These are phyloP conservation scores for Ophiostoma pallidulum DNA, from an alignment of 2,329 filamentous ascomycete genomes.

Conservation along the genomic window DNA sequence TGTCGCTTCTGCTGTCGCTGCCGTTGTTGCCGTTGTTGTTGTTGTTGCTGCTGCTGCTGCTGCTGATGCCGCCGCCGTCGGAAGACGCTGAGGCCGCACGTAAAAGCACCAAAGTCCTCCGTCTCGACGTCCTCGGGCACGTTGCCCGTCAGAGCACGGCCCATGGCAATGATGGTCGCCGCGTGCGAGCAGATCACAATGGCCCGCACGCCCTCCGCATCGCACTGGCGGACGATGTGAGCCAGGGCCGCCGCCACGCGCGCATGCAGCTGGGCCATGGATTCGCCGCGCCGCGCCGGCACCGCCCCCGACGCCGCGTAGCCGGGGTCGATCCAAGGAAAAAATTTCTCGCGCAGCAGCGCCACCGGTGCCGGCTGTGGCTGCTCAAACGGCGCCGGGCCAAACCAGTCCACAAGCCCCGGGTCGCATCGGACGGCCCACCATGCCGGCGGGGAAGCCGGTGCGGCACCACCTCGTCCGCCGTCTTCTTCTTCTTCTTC, in stretches of 20 bases:
- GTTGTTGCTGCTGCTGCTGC: constrained; percentile 8
- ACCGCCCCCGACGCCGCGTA: constrained; percentile 53
- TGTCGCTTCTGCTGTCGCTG: constrained; percentile 21
- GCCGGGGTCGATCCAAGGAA: constrained; percentile 41
- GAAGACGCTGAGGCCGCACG: constrained; percentile 67
- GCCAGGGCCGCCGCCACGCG: constrained; percentile 62
- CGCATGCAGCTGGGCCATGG: constrained; percentile 68
- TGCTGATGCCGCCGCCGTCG: constrained; percentile 21
- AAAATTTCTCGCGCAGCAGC: constrained; percentile 57
- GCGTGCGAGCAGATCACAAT: constrained; percentile 84
- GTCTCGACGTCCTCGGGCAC: constrained; percentile 62
- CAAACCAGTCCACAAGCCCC: constrained; percentile 80
- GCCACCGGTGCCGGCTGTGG: constrained; percentile 59
- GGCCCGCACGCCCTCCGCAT: constrained; percentile 57
- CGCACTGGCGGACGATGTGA: constrained; percentile 62
- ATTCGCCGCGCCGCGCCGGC: constrained; percentile 69
- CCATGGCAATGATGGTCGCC: constrained; percentile 78
- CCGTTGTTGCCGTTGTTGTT: constrained; percentile 1
- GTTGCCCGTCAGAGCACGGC: constrained; percentile 67
- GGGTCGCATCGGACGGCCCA: constrained; percentile 44
- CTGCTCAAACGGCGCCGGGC: constrained; percentile 74
- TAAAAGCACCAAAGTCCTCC: constrained; percentile 80
- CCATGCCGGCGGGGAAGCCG: constrained; percentile 10
- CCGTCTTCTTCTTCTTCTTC: no score
- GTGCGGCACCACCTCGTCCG: no score